Base-by-base conservation (phyloP, 2,329 filamentous ascomycete genomes). In the Beauveria sp. region DNA sequence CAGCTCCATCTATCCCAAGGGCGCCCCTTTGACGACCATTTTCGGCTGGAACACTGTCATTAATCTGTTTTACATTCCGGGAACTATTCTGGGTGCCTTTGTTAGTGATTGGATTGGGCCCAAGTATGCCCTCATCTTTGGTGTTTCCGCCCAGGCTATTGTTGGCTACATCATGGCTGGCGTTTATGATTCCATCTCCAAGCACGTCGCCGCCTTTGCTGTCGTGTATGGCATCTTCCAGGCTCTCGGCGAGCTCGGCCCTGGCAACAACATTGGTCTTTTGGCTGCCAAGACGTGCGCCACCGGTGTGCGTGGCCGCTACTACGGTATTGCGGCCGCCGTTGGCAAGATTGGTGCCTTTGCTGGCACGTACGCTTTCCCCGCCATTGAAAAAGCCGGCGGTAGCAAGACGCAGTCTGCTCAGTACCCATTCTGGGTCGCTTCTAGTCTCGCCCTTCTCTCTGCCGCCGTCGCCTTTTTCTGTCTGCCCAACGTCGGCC, bases 381-480 rank as follows among this genome's bases (percentile, higher is more conserved):
- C 88, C 0, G 83, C 91, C 63, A 88, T 92, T 61, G 79, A 85
- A 56, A 81, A 81, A 0, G 86, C 84, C 0, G 86, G 83, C 9
- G 80, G 80, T 1, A 70, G 81, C 58, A 74, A 75, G 0, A 75
- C 82, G 22, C 80, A 83, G 22, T 79, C 81, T 5, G 90, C 90
- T 1, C 91, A 96, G 71, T 91, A 96, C 66, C 92, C 92, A 0
- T 97, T 96, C 77, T 96, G 86, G 73, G 90, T 97, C n/a, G 87
- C 87, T 2, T 89, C 87, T 45, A 79, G 83, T 26, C 74, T 96
- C 60, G 95, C 90, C 66, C 74, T 96, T n/a, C 78, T 96, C 54
- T 87, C 86, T 2, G 91, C 90, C 0, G 74, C 47, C 22, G 71
- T 77, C 12, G 67, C 78, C 1, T 76, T 88, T 9, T 83, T 91